Evolutionary conservation across 2,329 filamentous ascomycete genomes (phyloP), one percentile per base, ranked within the genome.

Genomic region (Colletotrichum gloeosporioides): DNA sequence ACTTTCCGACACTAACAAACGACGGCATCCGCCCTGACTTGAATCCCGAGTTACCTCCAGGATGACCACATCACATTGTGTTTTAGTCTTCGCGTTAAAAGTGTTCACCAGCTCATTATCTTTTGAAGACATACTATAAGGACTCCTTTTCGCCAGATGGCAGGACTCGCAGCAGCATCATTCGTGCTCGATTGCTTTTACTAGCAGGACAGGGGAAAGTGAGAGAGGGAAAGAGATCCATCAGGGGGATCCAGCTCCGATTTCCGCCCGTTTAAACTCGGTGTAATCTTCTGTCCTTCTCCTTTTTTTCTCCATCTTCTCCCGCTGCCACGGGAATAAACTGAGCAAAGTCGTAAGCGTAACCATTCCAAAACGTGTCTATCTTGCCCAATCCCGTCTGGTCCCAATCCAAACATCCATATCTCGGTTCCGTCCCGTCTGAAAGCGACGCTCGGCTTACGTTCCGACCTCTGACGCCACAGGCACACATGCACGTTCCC

Each of bases 401-500:
- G 49, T 59, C 55, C 25, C 31, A 67, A 63, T 27, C 64, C 73
- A 76, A 73, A 62, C 25, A 57, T 22, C 44, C 44, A 53, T 53
- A 53, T 69, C 36, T 70, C 68, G 57, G 68, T 34, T 53, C 34
- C 49, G 34, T 49, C 49, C 70, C 64, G 25, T 74, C 64, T 71
- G 73, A 57, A 64, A 73, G 62, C 61, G 65, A 76, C 64, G 39
- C 67, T 74, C 74, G 74, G 74, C 74, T 76, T 73, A 76, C 74
- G 49, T 76, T 61, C 75, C 75, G 71, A 75, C 65, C 53, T 69
- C 67, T 77, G 53, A 75, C 75, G 72, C 62, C 71, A 71, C 64
- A 77, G 66, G 71, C 72, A 63, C 71, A 76, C 71, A 78, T 78
- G 77, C 77, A 78, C 71, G 68, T 69, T 62, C 44, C 76, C 62